These are phyloP conservation scores for Ophiostoma sp. DNA, from an alignment of 2,329 filamentous ascomycete genomes.

Conservation along the genomic window DNA sequence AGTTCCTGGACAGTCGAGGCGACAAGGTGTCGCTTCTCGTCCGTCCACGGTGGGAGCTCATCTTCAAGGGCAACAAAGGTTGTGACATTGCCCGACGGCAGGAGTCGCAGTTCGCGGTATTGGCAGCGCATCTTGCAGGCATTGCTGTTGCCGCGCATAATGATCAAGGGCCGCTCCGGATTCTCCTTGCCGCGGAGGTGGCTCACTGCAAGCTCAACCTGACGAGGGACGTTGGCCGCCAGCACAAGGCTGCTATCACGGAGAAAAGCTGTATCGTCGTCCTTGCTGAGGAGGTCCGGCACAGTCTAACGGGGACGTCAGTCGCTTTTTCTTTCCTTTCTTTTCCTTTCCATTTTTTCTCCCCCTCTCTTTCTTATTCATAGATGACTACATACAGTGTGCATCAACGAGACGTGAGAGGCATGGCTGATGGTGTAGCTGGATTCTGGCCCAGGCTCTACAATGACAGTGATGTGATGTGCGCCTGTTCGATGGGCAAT, in stretches of 20 bases:
- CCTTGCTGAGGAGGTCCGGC: not conserved
- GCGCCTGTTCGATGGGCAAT: not conserved
- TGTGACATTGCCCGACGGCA: not conserved
- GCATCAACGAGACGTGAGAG: not conserved
- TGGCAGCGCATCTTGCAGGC: not conserved
- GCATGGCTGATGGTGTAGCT: not conserved
- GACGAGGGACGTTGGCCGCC: not conserved
- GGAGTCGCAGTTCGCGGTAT: not conserved
- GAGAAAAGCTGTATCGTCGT: not conserved
- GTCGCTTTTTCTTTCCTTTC: not conserved
- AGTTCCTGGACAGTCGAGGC: not conserved
- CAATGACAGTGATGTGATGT: not conserved
- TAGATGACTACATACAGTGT: not conserved
- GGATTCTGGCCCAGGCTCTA: not conserved
- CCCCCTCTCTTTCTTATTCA: not conserved
- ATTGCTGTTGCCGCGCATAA: not conserved
- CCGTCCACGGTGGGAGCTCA: not conserved
- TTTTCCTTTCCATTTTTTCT: no score
- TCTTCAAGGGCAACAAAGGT: not conserved
- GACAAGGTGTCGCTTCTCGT: not conserved
- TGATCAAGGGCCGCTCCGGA: not conserved
- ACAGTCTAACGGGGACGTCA: not conserved
- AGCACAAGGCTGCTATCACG: not conserved
- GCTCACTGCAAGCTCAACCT: not conserved
- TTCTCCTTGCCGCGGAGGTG: not conserved